These are phyloP conservation scores for Fennellomyces sp. DNA, from an alignment of 371 early-diverging fungal species.

Conservation along the genomic window DNA sequence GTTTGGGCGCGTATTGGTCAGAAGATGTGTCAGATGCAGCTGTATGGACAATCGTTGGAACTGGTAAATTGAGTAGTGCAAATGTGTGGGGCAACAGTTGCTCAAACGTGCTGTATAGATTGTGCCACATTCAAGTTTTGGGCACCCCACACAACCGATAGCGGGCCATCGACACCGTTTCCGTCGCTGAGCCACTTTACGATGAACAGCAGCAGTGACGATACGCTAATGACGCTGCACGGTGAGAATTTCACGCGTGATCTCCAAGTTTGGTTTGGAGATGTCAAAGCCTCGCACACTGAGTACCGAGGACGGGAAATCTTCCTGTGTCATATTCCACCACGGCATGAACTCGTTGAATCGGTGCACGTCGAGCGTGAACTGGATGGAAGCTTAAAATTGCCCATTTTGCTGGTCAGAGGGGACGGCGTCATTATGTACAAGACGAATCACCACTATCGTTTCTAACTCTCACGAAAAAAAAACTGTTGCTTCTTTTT, in stretches of 20 bases:
- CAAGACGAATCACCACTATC: constrained; percentile 46
- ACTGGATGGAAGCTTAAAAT: constrained; percentile 21
- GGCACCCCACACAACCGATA: constrained; percentile 33
- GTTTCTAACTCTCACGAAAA: constrained; percentile 41
- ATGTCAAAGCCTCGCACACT: constrained; percentile 26
- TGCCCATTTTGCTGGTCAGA: constrained; percentile 48
- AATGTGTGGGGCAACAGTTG: background rate
- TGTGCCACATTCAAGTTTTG: constrained; percentile 77
- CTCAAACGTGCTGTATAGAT: constrained; percentile 24
- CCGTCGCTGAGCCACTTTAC: constrained; percentile 22
- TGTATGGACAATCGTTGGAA: constrained; percentile 90
- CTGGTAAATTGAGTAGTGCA: constrained; percentile 35
- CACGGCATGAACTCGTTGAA: constrained; percentile 24
- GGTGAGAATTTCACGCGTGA: constrained; percentile 70
- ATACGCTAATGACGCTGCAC: constrained; percentile 25
- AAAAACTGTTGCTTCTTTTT: constrained; percentile 9
- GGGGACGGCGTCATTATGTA: constrained; percentile 42
- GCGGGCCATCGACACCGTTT: constrained; percentile 2
- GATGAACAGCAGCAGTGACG: background rate
- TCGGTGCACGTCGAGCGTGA: constrained; percentile 7
- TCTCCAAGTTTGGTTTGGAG: constrained; percentile 73
- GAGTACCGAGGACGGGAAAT: constrained; percentile 46
- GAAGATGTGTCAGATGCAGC: constrained; percentile 87
- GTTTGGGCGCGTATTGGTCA: constrained; percentile 62
- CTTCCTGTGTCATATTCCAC: constrained; percentile 33